Evolutionary conservation across 2,329 filamentous ascomycete genomes (phyloP), one percentile per base, ranked within the genome.

Genomic region (Pyrenochaeta sp.): DNA sequence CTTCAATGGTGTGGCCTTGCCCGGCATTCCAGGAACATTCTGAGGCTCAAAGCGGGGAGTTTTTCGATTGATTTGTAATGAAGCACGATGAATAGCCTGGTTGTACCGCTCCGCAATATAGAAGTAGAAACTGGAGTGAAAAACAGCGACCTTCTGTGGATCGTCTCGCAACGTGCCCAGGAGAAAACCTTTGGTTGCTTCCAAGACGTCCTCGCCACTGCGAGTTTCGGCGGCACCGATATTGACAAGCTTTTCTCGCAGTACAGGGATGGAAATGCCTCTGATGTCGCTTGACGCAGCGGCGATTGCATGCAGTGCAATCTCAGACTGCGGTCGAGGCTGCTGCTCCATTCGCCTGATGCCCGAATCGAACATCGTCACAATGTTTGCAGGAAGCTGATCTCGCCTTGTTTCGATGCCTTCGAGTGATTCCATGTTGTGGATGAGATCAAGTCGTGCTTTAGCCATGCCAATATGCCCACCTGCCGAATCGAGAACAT

Each of bases 171-270:
- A 13, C 10, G 41, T 29, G 14, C 35, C 37, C 11, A 42, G 18
- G 21, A 59, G 55, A 17, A 55, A 52, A 13, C 55, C 55, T 31
- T 32, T 46, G 3, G 50, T 27, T 7, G 48, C 44, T 38, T 52
- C 44, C 6, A 59, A n/a, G 7, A 59, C 53, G 9, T 59, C 55
- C 28, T 59, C 55, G 6, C 52, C 53, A 14, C 55, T 59, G 3
- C 49, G 42, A 34, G 32, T 27, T 21, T 32, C 21, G 15, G 13
- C 23, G 2, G 41, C 7, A 14, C 32, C 36, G 9, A 35, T 24
- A 9, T 40, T 35, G 1, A 42, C 21, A 9, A 53, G 23, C 13
- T 24, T 30, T 19, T 32, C 27, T 21, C 39, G 46, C 11, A 58
- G 23, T 3, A 24, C 35, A 3, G 44, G 35, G 11, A 58, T 34